Evolutionary conservation across 2,329 filamentous ascomycete species (phyloP).

Genomic region (Ascochyta viciae-villosae): DNA sequence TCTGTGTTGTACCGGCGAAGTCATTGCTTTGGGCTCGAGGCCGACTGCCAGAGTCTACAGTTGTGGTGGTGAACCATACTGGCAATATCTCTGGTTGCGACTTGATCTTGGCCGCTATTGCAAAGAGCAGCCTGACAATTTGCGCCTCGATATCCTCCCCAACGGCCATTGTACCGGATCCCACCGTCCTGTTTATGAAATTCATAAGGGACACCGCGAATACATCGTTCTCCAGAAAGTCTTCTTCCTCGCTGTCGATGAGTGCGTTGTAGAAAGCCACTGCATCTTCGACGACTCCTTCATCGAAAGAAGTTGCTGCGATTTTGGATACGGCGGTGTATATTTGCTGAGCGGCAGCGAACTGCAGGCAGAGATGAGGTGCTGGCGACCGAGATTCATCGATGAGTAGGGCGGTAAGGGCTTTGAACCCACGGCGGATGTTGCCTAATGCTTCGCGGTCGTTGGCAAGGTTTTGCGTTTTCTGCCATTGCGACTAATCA

Average conservation of each 20-base stretch:
- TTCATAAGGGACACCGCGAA: slow-evolving; percentile 91
- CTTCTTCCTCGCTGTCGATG: slow-evolving; percentile 95
- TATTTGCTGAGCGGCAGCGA: slow-evolving; percentile 83
- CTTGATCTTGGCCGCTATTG: slow-evolving; percentile 94
- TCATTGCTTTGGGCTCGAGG: slow-evolving; percentile 64
- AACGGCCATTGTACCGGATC: slow-evolving; percentile 74
- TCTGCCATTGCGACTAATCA: slow-evolving; percentile 66
- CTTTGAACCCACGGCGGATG: slow-evolving; percentile 62
- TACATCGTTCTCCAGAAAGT: slow-evolving; percentile 83
- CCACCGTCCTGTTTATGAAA: slow-evolving; percentile 79
- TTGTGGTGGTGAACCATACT: slow-evolving; percentile 80
- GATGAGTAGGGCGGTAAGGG: slow-evolving; percentile 72
- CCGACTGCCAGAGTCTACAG: slow-evolving; percentile 49
- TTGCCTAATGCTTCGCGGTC: slow-evolving; percentile 59
- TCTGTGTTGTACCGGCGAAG: slow-evolving; percentile 83
- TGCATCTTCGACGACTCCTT: slow-evolving; percentile 83
- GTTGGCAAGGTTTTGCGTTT: slow-evolving; percentile 57
- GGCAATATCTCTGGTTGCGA: slow-evolving; percentile 85
- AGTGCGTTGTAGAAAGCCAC: slow-evolving; percentile 88
- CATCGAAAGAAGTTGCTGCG: slow-evolving; percentile 82
- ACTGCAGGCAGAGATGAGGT: slow-evolving; percentile 90
- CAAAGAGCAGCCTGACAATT: slow-evolving; percentile 92
- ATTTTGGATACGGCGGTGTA: slow-evolving; percentile 91
- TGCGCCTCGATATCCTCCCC: slow-evolving; percentile 83
- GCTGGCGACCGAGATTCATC: slow-evolving; percentile 89